Evolutionary conservation across 1,139 yeast species (phyloP), one percentile per base, ranked within the genome.

Genomic region (Torulaspora pretoriensis): DNA sequence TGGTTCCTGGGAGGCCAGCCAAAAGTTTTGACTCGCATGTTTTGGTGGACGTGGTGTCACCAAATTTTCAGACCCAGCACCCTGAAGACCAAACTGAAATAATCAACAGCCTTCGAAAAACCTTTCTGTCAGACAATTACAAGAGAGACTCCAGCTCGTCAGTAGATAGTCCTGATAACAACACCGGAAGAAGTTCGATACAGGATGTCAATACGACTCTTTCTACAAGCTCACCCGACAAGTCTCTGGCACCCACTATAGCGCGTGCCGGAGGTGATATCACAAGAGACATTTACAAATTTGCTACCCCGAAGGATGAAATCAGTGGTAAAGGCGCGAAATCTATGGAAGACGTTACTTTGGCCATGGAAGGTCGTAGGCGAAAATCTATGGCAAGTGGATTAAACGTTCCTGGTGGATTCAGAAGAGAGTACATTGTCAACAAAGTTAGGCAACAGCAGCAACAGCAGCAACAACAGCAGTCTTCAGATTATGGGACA

Each of bases 341-440:
- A 32, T 64, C 69, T 0, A 50, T 58, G 16, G 65, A 67, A 17
- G 63, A 61, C 42, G 47, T 62, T 16, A 43, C 40, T 9, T 51
- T 61, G 38, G 35, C 57, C 13, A 36, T 46, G 35, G 60, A 46
- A 38, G 46, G 50, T 6, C 49, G 46, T 33, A 69, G 89, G 53
- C 68, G 86, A 46, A 79, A 76, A 8, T 80, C 87, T 0, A 69
- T 74, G 16, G 92, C 90, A 1, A 75, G 85, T 47, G 80, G 80
- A 0, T 64, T 84, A 35, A 80, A 83, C 53, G 82, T 84, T 8
- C 92, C 92, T 0, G 94, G 94, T 35, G 92, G 92, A 0, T 84
- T 84, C 60, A 71, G 94, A 60, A 71, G 94, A 54, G 86, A 81
- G 49, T 83, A 74, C 56, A 65, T 83, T 29, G 65, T 75, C 10